Evolutionary conservation across 306 rosid genomes (phyloP).

Genomic region (Glycine latifolia): DNA sequence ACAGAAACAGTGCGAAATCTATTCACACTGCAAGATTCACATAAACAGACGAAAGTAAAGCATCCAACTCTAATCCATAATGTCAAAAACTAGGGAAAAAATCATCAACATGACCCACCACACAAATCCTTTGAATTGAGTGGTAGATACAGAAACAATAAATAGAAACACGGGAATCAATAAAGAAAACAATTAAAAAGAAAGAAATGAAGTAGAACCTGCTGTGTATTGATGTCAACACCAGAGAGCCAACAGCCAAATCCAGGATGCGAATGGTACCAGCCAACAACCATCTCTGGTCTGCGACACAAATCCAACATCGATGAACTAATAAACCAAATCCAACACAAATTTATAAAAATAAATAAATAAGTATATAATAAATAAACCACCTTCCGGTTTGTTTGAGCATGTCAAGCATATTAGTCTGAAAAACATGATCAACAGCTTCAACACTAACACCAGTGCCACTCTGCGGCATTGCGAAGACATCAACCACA

Average conservation of each 20-base stretch:
- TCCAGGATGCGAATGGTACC: conserved; percentile 99
- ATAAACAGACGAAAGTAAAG: background rate
- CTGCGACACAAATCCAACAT: conserved; percentile 56
- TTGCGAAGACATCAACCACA: conserved; percentile 94
- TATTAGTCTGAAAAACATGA: conserved; percentile 95
- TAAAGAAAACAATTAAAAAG: background rate
- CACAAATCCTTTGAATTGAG: background rate
- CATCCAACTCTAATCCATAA: background rate
- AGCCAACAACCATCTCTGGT: conserved; percentile 98
- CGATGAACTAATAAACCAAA: background rate
- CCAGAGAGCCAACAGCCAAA: conserved; percentile 99
- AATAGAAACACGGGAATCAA: conserved; percentile 20
- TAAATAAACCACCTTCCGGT: conserved; percentile 75
- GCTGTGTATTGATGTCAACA: conserved; percentile 96
- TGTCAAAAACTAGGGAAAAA: background rate
- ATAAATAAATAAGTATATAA: background rate
- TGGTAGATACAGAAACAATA: conserved; percentile 10
- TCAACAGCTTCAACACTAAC: conserved; percentile 99
- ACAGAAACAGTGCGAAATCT: background rate
- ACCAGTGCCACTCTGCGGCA: conserved; percentile 99
- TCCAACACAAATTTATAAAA: background rate
- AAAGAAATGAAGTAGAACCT: conserved; percentile 55
- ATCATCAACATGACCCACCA: conserved; percentile 4
- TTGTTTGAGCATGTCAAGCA: conserved; percentile 99
- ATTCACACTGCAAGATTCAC: background rate